A percentile compares a stretch with the other conserved stretches of the same genome.
These are phyloP conservation scores for Fusarium devonianum DNA, from an alignment of 2,329 filamentous ascomycete genomes.

Conservation along the genomic window DNA sequence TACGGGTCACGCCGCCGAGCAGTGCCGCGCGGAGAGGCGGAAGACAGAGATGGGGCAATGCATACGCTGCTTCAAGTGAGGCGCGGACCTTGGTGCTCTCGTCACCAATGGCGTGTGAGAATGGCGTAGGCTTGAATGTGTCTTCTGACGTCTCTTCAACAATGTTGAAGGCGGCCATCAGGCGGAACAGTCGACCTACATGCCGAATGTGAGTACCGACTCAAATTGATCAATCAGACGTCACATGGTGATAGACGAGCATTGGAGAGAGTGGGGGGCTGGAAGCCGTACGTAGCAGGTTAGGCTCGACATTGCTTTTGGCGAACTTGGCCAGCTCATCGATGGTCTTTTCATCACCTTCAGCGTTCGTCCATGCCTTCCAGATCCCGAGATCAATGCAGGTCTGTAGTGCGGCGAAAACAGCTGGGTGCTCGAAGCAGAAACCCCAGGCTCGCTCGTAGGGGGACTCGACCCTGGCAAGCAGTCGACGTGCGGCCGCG, in stretches of 20 bases:
- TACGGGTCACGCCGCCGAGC: no score
- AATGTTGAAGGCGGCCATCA: constrained; percentile 26
- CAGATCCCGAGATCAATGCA: constrained; percentile 22
- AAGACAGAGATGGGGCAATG: accelerated
- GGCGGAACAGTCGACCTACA: constrained; percentile 22
- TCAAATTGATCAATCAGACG: no score
- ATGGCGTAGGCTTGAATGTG: constrained; percentile 24
- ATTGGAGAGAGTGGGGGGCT: no score
- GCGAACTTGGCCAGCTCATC: constrained; percentile 18
- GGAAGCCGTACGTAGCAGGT: constrained; percentile 16
- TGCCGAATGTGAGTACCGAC: neutral
- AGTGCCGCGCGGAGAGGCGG: no score
- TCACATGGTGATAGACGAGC: no score
- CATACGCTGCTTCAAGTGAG: constrained; percentile 26
- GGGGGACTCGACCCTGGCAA: constrained; percentile 20
- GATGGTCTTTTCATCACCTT: constrained; percentile 21
- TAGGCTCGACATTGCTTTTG: constrained; percentile 7
- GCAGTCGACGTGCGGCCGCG: constrained; percentile 10
- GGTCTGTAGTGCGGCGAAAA: constrained; percentile 24
- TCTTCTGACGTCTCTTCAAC: constrained; percentile 24
- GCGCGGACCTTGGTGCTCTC: constrained; percentile 30
- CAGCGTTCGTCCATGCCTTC: constrained; percentile 15
- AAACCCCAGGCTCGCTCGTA: constrained; percentile 31
- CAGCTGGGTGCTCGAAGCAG: constrained; percentile 29
- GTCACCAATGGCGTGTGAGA: constrained; percentile 28